Evolutionary conservation across 1,284 basidiomycete species (phyloP).

Genomic region (Ustilago trichophora): DNA sequence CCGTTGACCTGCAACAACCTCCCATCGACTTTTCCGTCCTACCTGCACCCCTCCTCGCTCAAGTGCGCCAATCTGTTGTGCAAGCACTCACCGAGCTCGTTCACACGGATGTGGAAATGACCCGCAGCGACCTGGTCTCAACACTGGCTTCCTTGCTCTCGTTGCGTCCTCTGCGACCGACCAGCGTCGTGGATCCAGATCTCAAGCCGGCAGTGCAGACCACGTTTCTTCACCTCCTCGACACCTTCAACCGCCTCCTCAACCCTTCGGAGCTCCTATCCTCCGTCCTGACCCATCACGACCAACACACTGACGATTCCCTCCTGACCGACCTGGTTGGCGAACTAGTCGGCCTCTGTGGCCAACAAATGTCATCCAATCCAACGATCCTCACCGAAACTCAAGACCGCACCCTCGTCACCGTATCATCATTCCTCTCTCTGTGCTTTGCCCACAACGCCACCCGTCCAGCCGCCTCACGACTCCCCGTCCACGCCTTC

Average conservation of each 20-base stretch:
- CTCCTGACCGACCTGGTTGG: constrained; percentile 7
- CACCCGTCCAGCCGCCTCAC: not conserved
- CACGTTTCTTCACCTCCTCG: constrained; percentile 14
- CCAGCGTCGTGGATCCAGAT: constrained; percentile 1
- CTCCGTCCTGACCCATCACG: not conserved
- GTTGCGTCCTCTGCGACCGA: constrained; percentile 3
- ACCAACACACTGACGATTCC: not conserved
- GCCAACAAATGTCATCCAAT: constrained; percentile 35
- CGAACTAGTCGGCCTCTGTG: constrained; percentile 39
- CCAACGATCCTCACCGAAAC: constrained; percentile 28
- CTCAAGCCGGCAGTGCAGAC: constrained; percentile 2
- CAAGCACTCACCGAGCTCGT: constrained; percentile 6
- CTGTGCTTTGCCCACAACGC: constrained; percentile 24
- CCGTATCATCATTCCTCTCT: constrained; percentile 16
- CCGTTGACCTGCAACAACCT: constrained; percentile 4
- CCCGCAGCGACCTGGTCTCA: not conserved
- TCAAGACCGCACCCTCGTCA: constrained; percentile 23
- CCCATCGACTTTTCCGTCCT: constrained; percentile 8
- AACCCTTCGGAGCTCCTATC: constrained; percentile 2
- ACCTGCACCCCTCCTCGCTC: constrained; percentile 1
- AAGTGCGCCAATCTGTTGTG: constrained; percentile 11
- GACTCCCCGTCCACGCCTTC: constrained; percentile 22
- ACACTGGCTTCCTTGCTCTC: constrained; percentile 11
- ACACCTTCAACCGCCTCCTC: not conserved
- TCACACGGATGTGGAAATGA: not conserved